These are phyloP conservation scores for Mimosa bimucronata DNA, from an alignment of 306 rosid species.

Conservation along the genomic window DNA sequence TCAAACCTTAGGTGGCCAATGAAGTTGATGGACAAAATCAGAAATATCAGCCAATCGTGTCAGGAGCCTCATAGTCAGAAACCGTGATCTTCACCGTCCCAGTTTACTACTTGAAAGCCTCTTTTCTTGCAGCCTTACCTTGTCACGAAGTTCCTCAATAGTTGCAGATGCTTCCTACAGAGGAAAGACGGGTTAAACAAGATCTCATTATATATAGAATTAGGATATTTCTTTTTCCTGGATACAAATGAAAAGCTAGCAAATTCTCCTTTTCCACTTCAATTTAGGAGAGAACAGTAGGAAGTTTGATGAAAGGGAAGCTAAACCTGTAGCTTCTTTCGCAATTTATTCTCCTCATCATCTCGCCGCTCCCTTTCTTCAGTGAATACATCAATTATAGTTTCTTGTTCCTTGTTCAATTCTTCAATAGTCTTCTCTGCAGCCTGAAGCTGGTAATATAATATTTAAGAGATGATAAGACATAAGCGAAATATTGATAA, in stretches of 20 bases:
- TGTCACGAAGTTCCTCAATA: slow-evolving; percentile 71
- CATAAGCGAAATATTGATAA: background rate
- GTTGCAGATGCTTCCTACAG: slow-evolving; percentile 80
- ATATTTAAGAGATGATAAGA: background rate
- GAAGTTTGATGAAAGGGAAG: background rate
- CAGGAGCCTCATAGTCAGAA: background rate
- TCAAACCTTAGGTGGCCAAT: slow-evolving; percentile 6
- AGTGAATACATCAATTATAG: slow-evolving; percentile 69
- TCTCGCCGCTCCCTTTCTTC: slow-evolving; percentile 89
- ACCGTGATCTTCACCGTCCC: background rate
- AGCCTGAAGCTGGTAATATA: slow-evolving; percentile 46
- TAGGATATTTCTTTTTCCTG: background rate
- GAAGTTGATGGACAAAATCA: slow-evolving; percentile 25
- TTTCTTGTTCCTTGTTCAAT: slow-evolving; percentile 78
- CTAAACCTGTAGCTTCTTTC: slow-evolving; percentile 71
- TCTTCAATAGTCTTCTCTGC: slow-evolving; percentile 51
- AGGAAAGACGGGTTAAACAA: slow-evolving; percentile 14
- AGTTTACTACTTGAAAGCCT: slow-evolving; percentile 14
- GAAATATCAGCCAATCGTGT: background rate
- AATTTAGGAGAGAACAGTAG: background rate
- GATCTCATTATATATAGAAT: background rate
- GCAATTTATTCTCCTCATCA: slow-evolving; percentile 64
- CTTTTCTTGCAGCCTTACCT: slow-evolving; percentile 60
- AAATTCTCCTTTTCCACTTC: too few relatives aligned
- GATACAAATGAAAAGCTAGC: too few relatives aligned